Evolutionary conservation across 805 yeast species (phyloP).

Genomic region (Yamadazyma takamatsuzukensis): DNA sequence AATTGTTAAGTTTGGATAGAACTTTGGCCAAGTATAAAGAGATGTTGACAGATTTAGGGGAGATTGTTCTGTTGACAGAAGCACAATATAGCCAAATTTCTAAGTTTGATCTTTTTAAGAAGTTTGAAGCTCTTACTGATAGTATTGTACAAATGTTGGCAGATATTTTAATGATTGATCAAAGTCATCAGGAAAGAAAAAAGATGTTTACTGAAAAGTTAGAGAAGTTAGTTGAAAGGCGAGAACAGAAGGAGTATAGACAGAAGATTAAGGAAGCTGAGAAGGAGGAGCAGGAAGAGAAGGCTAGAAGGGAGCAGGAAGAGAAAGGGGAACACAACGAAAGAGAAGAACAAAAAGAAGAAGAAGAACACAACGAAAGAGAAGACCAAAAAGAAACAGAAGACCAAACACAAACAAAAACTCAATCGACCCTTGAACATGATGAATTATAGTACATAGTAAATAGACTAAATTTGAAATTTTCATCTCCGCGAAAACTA

Average conservation of each 20-base stretch:
- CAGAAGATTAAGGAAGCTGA: slow-evolving; percentile 27
- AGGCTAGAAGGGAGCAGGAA: slow-evolving; percentile 8
- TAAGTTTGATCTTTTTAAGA: slow-evolving; percentile 23
- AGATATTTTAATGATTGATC: slow-evolving; percentile 26
- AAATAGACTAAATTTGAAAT: background rate
- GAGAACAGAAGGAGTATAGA: slow-evolving; percentile 28
- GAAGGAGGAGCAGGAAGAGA: slow-evolving; percentile 18
- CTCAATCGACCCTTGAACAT: slow-evolving; percentile 13
- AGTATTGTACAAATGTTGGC: slow-evolving; percentile 25
- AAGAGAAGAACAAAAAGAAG: slow-evolving; percentile 1
- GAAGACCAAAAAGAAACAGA: background rate
- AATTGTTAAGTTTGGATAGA: slow-evolving; percentile 22
- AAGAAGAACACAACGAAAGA: slow-evolving; percentile 1
- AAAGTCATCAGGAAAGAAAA: slow-evolving; percentile 26
- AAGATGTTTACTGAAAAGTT: slow-evolving; percentile 23
- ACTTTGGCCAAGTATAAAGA: slow-evolving; percentile 23
- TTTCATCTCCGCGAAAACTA: too few species aligned
- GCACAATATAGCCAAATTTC: slow-evolving; percentile 19
- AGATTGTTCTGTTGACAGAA: slow-evolving; percentile 13
- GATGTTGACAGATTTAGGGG: slow-evolving; percentile 24
- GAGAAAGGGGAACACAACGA: slow-evolving; percentile 8
- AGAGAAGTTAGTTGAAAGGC: slow-evolving; percentile 27
- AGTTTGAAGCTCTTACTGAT: slow-evolving; percentile 22
- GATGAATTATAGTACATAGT: slow-evolving; percentile 15
- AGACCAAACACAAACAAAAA: slow-evolving; percentile 5